phyloP scores from a whole-genome alignment of 768 basidiomycete species.

The Podaxis sp. region DNA sequence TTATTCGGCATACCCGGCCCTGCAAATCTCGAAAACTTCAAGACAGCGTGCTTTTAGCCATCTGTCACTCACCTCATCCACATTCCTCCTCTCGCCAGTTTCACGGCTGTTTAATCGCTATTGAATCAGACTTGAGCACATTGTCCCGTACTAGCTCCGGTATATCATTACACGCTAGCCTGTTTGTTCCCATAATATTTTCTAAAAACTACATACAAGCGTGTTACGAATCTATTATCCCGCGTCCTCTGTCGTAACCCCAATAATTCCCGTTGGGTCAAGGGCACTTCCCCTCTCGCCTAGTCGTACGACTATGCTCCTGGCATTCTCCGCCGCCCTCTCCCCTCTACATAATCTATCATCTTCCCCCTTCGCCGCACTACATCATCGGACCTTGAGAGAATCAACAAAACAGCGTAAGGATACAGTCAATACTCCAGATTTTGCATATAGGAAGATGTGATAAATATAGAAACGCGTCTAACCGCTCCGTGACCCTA shows the following conservation, averaged over 20 bases:
- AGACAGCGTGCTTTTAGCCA: slow-evolving; percentile 6
- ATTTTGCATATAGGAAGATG: slow-evolving; percentile 1
- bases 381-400: slow-evolving; percentile 48
- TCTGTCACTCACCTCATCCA: neutral
- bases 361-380: slow-evolving; percentile 9
- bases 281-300: neutral
- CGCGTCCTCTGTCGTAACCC: slow-evolving; percentile 2
- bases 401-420: slow-evolving; percentile 22
- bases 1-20: slow-evolving; percentile 3
- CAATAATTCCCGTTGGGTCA: neutral
- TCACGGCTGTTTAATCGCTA: neutral
- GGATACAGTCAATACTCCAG: slow-evolving; percentile 20
- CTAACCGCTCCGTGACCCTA: slow-evolving; percentile 75
- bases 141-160: neutral
- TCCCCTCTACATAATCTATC: slow-evolving; percentile 2
- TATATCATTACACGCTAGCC: neutral
- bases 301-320: neutral
- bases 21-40: neutral
- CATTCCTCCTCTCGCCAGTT: neutral
- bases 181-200: neutral
- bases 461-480: slow-evolving; percentile 21
- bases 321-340: neutral
- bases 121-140: neutral
- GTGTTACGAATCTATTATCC: slow-evolving; percentile 5
- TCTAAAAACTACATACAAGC: slow-evolving; percentile 4